Conservation (phyloP, 2,329 filamentous ascomycete genomes). For the Thelonectria blattea region DNA sequence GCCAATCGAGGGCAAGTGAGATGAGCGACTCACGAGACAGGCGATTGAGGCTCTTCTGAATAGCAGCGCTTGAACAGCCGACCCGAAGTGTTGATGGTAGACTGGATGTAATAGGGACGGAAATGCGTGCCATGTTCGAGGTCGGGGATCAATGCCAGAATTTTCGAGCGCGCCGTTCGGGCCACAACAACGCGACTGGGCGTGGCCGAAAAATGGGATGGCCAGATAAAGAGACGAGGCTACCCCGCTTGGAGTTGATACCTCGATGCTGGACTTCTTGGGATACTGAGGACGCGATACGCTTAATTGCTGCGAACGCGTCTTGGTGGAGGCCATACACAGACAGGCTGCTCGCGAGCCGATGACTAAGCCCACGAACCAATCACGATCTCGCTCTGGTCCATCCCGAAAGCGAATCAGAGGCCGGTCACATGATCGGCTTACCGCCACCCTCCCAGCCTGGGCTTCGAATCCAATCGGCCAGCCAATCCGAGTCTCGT, state of each 20-base stretch:
- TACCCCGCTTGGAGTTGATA: slow-evolving; percentile 10
- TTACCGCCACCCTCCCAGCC: not conserved
- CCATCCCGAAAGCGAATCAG: not conserved
- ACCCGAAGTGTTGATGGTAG: slow-evolving; percentile 75
- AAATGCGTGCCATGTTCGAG: slow-evolving; percentile 58
- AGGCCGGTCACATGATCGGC: not conserved
- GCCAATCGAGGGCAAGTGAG: slow-evolving; percentile 77
- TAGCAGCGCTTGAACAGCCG: slow-evolving; percentile 66
- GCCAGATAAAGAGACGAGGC: not conserved
- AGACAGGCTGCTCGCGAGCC: not conserved
- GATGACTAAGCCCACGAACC: not conserved
- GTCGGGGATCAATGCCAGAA: slow-evolving; percentile 14
- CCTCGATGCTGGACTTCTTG: slow-evolving; percentile 5
- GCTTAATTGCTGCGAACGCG: slow-evolving; percentile 7
- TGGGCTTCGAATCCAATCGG: no score
- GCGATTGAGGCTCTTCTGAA: slow-evolving; percentile 70
- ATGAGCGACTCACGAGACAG: slow-evolving; percentile 76
- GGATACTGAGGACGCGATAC: slow-evolving; percentile 17
- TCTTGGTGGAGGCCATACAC: not conserved
- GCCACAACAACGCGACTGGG: slow-evolving; percentile 9
- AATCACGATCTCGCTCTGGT: not conserved
- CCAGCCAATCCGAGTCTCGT: no score
- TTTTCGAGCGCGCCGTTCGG: slow-evolving; percentile 9
- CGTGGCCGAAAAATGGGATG: slow-evolving; percentile 15
- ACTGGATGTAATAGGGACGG: slow-evolving; percentile 73